Percentiles rank a stretch among this genome's conserved stretches.
Conservation (phyloP, 1,284 basidiomycete species). For the Gastroboletus turbinatus region DNA sequence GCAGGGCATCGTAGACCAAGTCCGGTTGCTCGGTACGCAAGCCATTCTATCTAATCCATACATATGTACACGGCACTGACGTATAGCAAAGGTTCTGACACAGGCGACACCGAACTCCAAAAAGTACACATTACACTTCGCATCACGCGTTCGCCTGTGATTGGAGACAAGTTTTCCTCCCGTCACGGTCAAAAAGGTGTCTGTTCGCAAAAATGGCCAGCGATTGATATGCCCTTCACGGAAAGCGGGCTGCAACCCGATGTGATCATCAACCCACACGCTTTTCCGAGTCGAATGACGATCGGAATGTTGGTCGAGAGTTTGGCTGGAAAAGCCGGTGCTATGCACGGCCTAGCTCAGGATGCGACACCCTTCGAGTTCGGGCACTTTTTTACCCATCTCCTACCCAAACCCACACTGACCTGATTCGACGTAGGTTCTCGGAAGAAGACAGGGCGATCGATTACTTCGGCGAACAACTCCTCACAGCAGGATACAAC, state of each 20-base stretch:
- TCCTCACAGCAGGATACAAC: constrained; percentile 94
- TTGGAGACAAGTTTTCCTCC: constrained; percentile 99
- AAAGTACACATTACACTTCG: constrained; percentile 94
- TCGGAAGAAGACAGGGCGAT: constrained; percentile 95
- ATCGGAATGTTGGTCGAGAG: constrained; percentile 99
- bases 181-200: constrained; percentile 99
- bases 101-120: constrained; percentile 85
- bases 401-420: constrained; percentile 7
- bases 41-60: not conserved
- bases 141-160: constrained; percentile 93
- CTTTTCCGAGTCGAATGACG: constrained; percentile 99
- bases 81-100: constrained; percentile 66
- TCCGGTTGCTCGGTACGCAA: constrained; percentile 81
- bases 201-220: constrained; percentile 98
- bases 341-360: constrained; percentile 97
- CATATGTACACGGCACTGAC: constrained; percentile 4
- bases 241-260: constrained; percentile 99
- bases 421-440: constrained; percentile 57
- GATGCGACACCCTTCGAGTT: constrained; percentile 98
- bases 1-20: constrained; percentile 86
- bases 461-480: constrained; percentile 96
- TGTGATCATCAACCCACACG: constrained; percentile 99
- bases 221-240: constrained; percentile 97
- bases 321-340: constrained; percentile 97
- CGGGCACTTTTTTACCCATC: constrained; percentile 27